These are phyloP conservation scores for Mesostigma viride DNA, from an alignment of 139 green algal species.

Conservation along the genomic window DNA sequence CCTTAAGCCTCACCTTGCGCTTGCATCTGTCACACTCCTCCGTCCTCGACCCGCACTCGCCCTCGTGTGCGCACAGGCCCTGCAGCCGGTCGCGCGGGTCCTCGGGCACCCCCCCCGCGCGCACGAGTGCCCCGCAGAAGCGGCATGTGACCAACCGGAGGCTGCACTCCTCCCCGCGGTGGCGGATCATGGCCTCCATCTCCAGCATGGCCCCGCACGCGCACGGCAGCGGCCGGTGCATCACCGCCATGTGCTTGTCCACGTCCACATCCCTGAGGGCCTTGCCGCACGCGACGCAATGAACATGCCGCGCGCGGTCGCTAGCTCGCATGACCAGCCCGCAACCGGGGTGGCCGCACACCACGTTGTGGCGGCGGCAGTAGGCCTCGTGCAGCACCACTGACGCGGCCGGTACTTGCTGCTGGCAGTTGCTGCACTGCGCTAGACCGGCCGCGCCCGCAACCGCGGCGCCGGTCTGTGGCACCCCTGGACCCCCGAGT, in stretches of 20 bases:
- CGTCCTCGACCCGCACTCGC: constrained; percentile 16
- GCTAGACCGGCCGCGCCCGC: background rate
- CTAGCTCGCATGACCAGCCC: constrained; percentile 4
- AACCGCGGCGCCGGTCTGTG: background rate
- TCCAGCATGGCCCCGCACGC: constrained; percentile 21
- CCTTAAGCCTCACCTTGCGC: constrained; percentile 23
- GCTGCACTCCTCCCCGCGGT: constrained; percentile 17
- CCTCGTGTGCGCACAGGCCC: constrained; percentile 23
- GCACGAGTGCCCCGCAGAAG: constrained; percentile 23
- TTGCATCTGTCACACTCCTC: constrained; percentile 19
- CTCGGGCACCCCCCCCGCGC: background rate
- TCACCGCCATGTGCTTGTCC: constrained; percentile 21
- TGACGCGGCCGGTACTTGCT: constrained; percentile 15
- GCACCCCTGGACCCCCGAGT: too few relatives aligned
- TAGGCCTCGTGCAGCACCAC: constrained; percentile 27
- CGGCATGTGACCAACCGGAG: constrained; percentile 15
- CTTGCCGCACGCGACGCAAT: constrained; percentile 23
- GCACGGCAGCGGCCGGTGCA: constrained; percentile 13
- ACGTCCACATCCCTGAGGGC: too few relatives aligned
- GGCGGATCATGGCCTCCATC: constrained; percentile 23
- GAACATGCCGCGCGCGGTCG: constrained; percentile 13
- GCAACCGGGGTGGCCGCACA: constrained; percentile 22
- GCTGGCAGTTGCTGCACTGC: constrained; percentile 24
- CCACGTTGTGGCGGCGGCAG: constrained; percentile 26
- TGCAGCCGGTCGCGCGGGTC: constrained; percentile 3